Base-by-base conservation (phyloP, 73 alveolate genomes). In the Symbiodinium pilosum region DNA sequence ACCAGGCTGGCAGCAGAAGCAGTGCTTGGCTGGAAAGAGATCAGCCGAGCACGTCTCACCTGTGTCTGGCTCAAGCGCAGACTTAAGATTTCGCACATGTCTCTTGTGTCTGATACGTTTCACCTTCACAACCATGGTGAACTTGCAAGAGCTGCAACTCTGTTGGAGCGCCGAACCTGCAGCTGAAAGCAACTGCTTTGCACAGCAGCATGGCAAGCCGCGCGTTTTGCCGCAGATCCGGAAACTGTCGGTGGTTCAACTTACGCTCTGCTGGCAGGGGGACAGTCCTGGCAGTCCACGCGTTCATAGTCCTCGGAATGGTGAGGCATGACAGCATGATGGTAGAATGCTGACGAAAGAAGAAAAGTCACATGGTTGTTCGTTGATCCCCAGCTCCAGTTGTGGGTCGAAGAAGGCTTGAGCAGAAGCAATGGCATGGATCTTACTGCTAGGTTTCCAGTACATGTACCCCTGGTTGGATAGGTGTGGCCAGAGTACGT, bases 401-500 rank as follows among this genome's bases (percentile, higher is more conserved):
- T n/a, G n/a, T n/a, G n/a, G n/a, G n/a, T n/a, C n/a, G n/a, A n/a
- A n/a, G n/a, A n/a, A n/a, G n/a, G n/a, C n/a, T n/a, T n/a, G n/a
- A n/a, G n/a, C n/a, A n/a, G n/a, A n/a, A n/a, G 59, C 59, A 14
- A 47, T 47, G 59, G 6, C 21, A 47, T 47, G 59, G 59, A 9
- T 47, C 14, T 47, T 6, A 47, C 59, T 14, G 14, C n/a, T n/a
- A n/a, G n/a, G n/a, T n/a, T n/a, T n/a, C n/a, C n/a, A n/a, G n/a
- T n/a, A n/a, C n/a, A n/a, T n/a, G n/a, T n/a, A 38, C 34, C 20
- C 81, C 81, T 64, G 38, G 9, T 7, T 47, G 18, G 24, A 43
- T 88, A 91, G 97, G 28, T 71, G 56, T 83, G 77, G 77, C 56
- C 97, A 28, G 97, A 91, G 89, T 91, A 91, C 52, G 81, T 91